Conservation (phyloP, 2,329 filamentous ascomycete genomes). For the Hymenoscyphus fructigenus region DNA sequence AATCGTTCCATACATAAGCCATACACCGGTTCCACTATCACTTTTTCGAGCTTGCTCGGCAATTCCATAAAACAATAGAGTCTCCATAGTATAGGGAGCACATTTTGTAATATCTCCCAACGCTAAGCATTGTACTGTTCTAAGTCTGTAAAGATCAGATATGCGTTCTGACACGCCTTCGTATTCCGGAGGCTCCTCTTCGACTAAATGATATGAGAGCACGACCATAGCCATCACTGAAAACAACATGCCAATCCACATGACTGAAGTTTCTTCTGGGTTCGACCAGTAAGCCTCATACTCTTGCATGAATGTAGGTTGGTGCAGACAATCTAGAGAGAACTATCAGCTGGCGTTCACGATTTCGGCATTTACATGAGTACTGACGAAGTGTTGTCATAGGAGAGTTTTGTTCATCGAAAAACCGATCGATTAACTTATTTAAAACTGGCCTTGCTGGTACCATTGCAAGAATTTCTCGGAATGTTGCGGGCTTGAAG, state of each 20-base stretch:
- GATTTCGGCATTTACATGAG: constrained; percentile 16
- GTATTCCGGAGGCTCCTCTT: constrained; percentile 74
- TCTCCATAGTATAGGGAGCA: constrained; percentile 70
- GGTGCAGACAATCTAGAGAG: constrained; percentile 67
- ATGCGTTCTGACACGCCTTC: constrained; percentile 55
- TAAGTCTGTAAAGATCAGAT: constrained; percentile 61
- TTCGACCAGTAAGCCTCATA: constrained; percentile 59
- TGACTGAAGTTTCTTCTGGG: constrained; percentile 66
- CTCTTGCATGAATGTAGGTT: constrained; percentile 77
- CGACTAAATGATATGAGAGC: constrained; percentile 72
- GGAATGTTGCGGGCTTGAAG: constrained; percentile 63
- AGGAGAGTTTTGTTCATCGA: constrained; percentile 70
- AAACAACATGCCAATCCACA: constrained; percentile 78
- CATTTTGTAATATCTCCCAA: constrained; percentile 74
- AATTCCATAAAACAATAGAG: constrained; percentile 70
- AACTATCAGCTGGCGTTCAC: constrained; percentile 8
- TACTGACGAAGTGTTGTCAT: constrained; percentile 43
- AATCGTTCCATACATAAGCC: constrained; percentile 51
- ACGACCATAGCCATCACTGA: constrained; percentile 72
- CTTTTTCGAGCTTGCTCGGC: constrained; percentile 70
- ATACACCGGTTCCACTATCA: constrained; percentile 59
- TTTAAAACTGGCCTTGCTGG: constrained; percentile 77
- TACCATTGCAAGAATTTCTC: constrained; percentile 76
- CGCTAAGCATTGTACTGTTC: constrained; percentile 76
- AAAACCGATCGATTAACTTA: constrained; percentile 82